These are phyloP conservation scores for Kodamaea fukazawae DNA, from an alignment of 805 yeast species.

Conservation along the genomic window DNA sequence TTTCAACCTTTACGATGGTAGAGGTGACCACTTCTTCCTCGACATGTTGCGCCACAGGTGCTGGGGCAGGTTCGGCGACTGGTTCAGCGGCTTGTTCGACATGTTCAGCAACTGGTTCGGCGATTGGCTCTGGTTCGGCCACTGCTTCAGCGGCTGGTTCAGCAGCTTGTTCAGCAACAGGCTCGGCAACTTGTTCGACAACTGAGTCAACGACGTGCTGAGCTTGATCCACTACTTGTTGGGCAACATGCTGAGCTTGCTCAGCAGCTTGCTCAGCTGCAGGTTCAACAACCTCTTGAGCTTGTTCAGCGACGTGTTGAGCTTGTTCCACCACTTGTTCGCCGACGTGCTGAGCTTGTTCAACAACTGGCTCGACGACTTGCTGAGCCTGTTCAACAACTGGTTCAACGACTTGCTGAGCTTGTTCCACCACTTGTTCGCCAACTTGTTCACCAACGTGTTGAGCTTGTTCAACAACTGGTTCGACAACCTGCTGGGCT, in stretches of 20 bases:
- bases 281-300: conserved; percentile 2
- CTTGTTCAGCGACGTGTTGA: too few relatives aligned
- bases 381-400: conserved; percentile 8
- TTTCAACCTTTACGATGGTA: neutral
- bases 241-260: conserved; percentile 2
- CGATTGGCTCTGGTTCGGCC: conserved; percentile 9
- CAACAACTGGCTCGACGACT: conserved; percentile 5
- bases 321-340: too few relatives aligned
- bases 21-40: neutral
- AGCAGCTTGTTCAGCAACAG: neutral
- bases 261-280: conserved; percentile 8
- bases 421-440: too few relatives aligned
- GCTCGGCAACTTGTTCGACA: neutral
- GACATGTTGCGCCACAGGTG: neutral
- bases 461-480: neutral
- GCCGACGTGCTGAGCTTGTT: too few relatives aligned
- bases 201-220: conserved; percentile 1
- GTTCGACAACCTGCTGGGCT: too few relatives aligned
- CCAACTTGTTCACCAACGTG: conserved; percentile 2
- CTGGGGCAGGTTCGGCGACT: conserved; percentile 4
- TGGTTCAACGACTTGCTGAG: neutral
- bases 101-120: neutral
- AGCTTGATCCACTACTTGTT: neutral
- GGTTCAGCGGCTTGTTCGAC: neutral
- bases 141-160: neutral